phyloP scores from a whole-genome alignment of 2,329 filamentous ascomycete species.

The Tympanopsis confertula region DNA sequence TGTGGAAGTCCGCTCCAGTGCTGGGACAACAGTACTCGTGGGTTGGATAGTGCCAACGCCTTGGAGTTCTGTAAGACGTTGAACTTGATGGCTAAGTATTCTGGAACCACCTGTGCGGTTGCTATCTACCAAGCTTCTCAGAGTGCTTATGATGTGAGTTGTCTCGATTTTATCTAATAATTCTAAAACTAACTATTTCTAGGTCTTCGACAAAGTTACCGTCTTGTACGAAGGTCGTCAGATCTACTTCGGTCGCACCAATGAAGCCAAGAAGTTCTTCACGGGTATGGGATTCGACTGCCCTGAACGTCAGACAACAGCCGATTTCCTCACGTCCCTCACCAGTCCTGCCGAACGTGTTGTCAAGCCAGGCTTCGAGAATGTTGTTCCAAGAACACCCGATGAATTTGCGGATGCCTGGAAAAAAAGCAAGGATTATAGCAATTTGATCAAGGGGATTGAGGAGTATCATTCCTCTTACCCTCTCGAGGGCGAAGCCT shows the following conservation, averaged over 20 bases:
- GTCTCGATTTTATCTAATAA: neutral
- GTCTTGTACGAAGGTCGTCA: slow-evolving; percentile 3
- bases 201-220: slow-evolving; percentile 2
- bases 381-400: slow-evolving; percentile 19
- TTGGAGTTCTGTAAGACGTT: slow-evolving; percentile 39
- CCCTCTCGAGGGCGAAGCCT: slow-evolving; percentile 6
- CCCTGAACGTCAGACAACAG: slow-evolving; percentile 28
- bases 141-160: slow-evolving; percentile 18
- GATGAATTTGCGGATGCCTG: slow-evolving; percentile 24
- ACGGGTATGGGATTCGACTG: slow-evolving; percentile 28
- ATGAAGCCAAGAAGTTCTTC: slow-evolving; percentile 30
- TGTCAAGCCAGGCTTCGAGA: slow-evolving; percentile 18
- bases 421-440: slow-evolving; percentile 14
- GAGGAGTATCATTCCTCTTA: slow-evolving; percentile 15
- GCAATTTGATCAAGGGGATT: slow-evolving; percentile 14
- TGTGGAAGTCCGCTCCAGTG: slow-evolving; percentile 5
- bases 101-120: slow-evolving; percentile 30
- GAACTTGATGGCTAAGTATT: slow-evolving; percentile 31
- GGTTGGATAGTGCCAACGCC: slow-evolving; percentile 36
- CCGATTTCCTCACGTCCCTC: slow-evolving; percentile 35
- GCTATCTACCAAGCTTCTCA: slow-evolving; percentile 34
- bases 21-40: slow-evolving; percentile 33
- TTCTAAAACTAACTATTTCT: neutral
- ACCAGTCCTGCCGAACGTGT: slow-evolving; percentile 24
- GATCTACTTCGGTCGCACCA: slow-evolving; percentile 18